Percentiles rank a stretch among this genome's conserved stretches.
Conservation (phyloP, 2,329 filamentous ascomycete genomes). For the Fusarium coffeatum region DNA sequence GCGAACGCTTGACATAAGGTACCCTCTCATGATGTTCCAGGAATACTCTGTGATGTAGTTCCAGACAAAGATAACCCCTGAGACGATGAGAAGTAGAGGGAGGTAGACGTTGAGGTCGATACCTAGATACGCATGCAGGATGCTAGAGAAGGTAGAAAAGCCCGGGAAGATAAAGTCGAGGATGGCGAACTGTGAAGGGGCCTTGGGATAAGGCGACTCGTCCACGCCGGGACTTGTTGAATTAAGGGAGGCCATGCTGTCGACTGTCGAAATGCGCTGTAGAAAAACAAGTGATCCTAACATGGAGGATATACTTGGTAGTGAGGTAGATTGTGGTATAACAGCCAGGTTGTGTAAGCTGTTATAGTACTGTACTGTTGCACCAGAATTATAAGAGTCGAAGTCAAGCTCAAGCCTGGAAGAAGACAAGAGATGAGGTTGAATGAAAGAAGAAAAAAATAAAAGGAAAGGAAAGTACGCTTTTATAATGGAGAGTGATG, state of each 20-base stretch:
- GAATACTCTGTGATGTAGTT: slow-evolving; percentile 64
- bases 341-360: neutral
- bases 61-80: slow-evolving; percentile 62
- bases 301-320: slow-evolving; percentile 6
- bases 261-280: slow-evolving; percentile 10
- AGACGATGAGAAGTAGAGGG: slow-evolving; percentile 64
- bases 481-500: slow-evolving; percentile 23
- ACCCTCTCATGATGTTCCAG: slow-evolving; percentile 59
- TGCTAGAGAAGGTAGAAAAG: slow-evolving; percentile 67
- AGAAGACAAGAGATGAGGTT: slow-evolving; percentile 10
- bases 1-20: slow-evolving; percentile 74
- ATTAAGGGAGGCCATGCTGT: slow-evolving; percentile 44
- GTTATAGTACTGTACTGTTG: neutral
- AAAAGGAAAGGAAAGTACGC: neutral
- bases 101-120: slow-evolving; percentile 73
- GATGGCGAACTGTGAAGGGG: slow-evolving; percentile 57
- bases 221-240: slow-evolving; percentile 26
- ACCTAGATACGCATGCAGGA: slow-evolving; percentile 66
- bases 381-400: neutral
- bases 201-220: neutral
- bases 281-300: slow-evolving; percentile 14
- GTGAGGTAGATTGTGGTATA: neutral
- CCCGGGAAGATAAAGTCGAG: slow-evolving; percentile 75
- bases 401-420: slow-evolving; percentile 9
- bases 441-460: neutral